Base-by-base conservation (phyloP, 345 rosid species). In the Sisymbrium altissimum region DNA sequence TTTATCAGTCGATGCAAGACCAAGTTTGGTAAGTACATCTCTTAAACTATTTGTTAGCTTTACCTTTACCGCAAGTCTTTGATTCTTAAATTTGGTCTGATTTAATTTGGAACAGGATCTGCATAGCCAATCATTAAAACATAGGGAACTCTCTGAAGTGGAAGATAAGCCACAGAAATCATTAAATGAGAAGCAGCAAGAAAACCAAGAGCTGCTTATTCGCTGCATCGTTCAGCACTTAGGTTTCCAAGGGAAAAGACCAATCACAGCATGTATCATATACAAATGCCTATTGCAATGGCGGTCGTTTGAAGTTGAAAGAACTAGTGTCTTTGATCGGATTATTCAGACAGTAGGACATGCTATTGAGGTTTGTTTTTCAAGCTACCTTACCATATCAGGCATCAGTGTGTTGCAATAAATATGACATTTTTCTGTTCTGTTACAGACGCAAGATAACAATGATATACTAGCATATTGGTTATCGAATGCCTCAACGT, bases 261-360 rank as follows among this genome's bases (percentile, higher is more conserved):
- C 98, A 14, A 80, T 90, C 6, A 89, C 95, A 41, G 98, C 96
- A 50, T 93, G 98, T 79, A 87, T 87, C 77, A 88, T 93, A 67
- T 93, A 93, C 82, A 93, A 90, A 81, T 88, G 97, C 74, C 86
- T 93, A 39, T 58, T 93, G 81, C 97, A 93, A 29, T 90, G 98
- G 98, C 83, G 98, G 76, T 93, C 95, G n/a, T 93, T 93, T 73
- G 98, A 93, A 82, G 97, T 93, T 49, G 98, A 90, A 81, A 73
- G 97, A 38, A 90, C 97, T 1, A 88, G 95, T n/a, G 90, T 93
- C 65, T 93, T 93, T 57, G 97, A 90, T 77, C 82, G 91, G 48
- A 88, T 93, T 74, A 93, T 93, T 80, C 96, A 90, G 81, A 90
- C 91, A 23, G 87, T 90, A 64, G 95, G 96, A 66, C 81, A 84